Percentiles rank a stretch among this genome's conserved stretches.
Conservation (phyloP, 495 filamentous ascomycete species). For the Podospora conica region DNA sequence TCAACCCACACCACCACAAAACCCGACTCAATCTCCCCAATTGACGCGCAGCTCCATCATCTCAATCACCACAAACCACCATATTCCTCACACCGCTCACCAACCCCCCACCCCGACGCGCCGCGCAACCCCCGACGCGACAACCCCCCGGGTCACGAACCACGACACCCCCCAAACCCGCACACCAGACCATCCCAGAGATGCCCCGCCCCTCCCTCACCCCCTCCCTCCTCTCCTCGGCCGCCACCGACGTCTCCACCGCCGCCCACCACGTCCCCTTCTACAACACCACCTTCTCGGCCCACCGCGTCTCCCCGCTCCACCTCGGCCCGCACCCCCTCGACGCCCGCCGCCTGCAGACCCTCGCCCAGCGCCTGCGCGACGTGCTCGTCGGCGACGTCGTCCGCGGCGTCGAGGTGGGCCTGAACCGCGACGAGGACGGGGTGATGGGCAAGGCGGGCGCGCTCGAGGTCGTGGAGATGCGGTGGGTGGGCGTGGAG, state of each 20-base stretch:
- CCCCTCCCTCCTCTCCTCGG: background rate
- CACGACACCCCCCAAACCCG: background rate
- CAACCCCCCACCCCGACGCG: background rate
- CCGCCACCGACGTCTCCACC: background rate
- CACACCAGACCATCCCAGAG: background rate
- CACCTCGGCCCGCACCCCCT: constrained; percentile 31
- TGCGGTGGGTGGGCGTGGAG: constrained; percentile 25
- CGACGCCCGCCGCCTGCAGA: constrained; percentile 21
- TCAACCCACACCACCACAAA: background rate
- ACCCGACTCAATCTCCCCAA: background rate
- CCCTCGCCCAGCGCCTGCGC: constrained; percentile 34
- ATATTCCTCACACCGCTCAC: too few relatives aligned
- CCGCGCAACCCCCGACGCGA: too few relatives aligned
- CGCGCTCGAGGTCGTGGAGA: constrained; percentile 31
- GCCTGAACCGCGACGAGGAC: constrained; percentile 19
- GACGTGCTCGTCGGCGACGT: constrained; percentile 44
- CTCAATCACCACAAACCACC: background rate
- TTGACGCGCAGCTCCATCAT: background rate
- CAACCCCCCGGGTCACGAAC: background rate
- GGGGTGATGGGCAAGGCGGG: constrained; percentile 32
- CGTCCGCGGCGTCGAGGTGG: constrained; percentile 43
- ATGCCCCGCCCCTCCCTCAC: background rate
- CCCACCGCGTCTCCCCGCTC: constrained; percentile 41
- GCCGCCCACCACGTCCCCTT: constrained; percentile 24
- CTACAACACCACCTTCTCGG: constrained; percentile 45